These are phyloP conservation scores for Scheffersomyces lignicola DNA, from an alignment of 1,139 yeast species.

Conservation along the genomic window DNA sequence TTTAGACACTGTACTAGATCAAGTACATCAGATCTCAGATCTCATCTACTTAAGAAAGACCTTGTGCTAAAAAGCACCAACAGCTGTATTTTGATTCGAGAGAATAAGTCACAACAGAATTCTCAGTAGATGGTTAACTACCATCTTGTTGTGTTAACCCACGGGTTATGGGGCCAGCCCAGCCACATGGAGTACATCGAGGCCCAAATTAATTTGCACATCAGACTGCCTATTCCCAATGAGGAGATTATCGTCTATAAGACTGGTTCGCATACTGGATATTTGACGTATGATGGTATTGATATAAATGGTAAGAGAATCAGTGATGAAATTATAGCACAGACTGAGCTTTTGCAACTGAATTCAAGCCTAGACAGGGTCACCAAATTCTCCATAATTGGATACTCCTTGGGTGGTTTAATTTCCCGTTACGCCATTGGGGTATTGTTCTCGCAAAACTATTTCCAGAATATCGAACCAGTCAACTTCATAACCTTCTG, in stretches of 20 bases:
- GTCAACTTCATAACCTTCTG: conserved; percentile 74
- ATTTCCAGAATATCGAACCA: conserved; percentile 51
- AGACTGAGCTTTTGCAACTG: conserved; percentile 33
- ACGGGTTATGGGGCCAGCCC: conserved; percentile 84
- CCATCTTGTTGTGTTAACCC: conserved; percentile 72
- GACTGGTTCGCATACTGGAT: conserved; percentile 63
- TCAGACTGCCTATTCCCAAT: conserved; percentile 13
- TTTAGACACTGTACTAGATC: too few species aligned
- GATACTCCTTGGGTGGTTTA: conserved; percentile 84
- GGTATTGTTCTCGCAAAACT: conserved; percentile 52
- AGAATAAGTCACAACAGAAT: conserved; percentile 12
- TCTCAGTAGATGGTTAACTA: conserved; percentile 17
- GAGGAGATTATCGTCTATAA: conserved; percentile 51
- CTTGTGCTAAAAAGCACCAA: conserved; percentile 1
- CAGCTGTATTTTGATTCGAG: not conserved
- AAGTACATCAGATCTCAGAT: too few species aligned
- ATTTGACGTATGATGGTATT: conserved; percentile 80
- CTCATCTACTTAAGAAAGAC: not conserved
- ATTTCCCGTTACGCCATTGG: conserved; percentile 80
- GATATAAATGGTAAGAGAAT: conserved; percentile 82
- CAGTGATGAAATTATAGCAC: conserved; percentile 60
- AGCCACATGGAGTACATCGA: conserved; percentile 64
- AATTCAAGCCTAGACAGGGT: conserved; percentile 26
- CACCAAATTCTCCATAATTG: conserved; percentile 64
- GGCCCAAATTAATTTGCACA: conserved; percentile 31